Percentiles rank a stretch among this genome's conserved stretches.
phyloP scores from a whole-genome alignment of 805 yeast species.

The Yamadazyma ubonensis region DNA sequence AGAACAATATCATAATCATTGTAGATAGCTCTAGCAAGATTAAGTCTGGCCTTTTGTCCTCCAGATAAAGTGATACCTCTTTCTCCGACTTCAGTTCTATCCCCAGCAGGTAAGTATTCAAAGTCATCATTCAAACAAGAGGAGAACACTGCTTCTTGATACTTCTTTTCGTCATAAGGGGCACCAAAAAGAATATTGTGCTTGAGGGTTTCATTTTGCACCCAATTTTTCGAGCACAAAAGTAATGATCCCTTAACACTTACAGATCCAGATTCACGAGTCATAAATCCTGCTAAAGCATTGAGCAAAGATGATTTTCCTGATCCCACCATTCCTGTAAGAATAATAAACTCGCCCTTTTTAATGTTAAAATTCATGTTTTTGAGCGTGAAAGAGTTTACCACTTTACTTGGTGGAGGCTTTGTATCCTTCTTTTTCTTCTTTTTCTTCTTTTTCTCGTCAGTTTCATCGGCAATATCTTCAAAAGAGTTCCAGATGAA shows the following conservation, averaged over 20 bases:
- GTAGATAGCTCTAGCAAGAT: conserved; percentile 36
- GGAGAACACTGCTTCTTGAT: conserved; percentile 24
- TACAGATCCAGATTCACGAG: conserved; percentile 27
- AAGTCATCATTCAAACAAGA: conserved; percentile 31
- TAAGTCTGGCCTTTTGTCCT: conserved; percentile 37
- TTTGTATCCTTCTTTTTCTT: conserved; percentile 5
- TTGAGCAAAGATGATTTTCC: conserved; percentile 37
- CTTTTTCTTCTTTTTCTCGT: conserved; percentile 4
- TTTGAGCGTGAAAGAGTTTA: conserved; percentile 7
- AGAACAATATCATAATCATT: conserved; percentile 29
- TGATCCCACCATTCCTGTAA: conserved; percentile 37
- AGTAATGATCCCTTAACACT: conserved; percentile 26
- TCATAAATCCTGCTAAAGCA: conserved; percentile 41
- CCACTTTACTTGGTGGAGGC: neutral
- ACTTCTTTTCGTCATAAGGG: conserved; percentile 21
- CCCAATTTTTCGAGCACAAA: conserved; percentile 34
- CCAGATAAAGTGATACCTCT: conserved; percentile 39
- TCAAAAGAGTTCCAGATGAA: conserved; percentile 31
- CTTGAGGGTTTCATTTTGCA: conserved; percentile 33
- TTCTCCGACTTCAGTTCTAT: conserved; percentile 37
- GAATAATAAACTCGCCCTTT: conserved; percentile 34
- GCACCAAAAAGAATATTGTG: conserved; percentile 33
- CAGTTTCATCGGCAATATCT: conserved; percentile 15
- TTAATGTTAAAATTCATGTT: conserved; percentile 14
- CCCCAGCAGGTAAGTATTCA: conserved; percentile 31